Base-by-base conservation (phyloP, 495 filamentous ascomycete genomes). In the Penicillium paradoxum region DNA sequence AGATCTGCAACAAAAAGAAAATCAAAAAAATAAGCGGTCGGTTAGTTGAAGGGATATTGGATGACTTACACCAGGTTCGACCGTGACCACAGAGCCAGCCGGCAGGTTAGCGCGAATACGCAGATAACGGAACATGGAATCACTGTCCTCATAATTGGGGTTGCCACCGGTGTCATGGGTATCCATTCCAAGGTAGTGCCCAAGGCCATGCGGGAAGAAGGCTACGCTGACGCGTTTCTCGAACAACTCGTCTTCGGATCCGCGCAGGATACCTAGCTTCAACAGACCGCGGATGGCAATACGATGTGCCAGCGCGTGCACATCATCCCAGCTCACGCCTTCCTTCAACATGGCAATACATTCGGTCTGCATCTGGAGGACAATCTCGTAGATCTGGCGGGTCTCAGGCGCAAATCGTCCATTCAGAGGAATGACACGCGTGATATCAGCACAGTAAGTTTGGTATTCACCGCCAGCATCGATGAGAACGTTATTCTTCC, bases 101-200 rank as follows among this genome's bases (percentile, higher is more conserved):
- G 89, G 88, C 43, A 96, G 58, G 18, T 67, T 76, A 10, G 89
- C 86, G 38, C 93, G 72, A n/a, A 96, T 85, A 42, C 93, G 78
- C 37, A 99, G 71, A 57, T 95, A 96, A 21, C 77, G 76, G 67
- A 93, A 96, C 81, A 97, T 86, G 37, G 81, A 66, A 68, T 99
- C 91, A 56, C 75, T 71, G 61, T 97, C 95, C 36, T 73, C 74
- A 57, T 96, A 95, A 66, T 96, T 88, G 2, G 90, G 79, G 65
- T 93, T 83, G 17, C 90, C 91, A 51, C 91, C 91, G 1, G 85
- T 88, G 63, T 97, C 91, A 71, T 97, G 91, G 6, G 90, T 95
- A 68, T 97, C 91, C 87, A 97, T 88, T 44, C 91, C 91, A 8
- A 97, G 75, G 59, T 95, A 92, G 65, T 97, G 90, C 0, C 91